Percentiles rank a stretch among this genome's conserved stretches.
Conservation (phyloP, 441 rosid species). For the Corymbia citriodora region DNA sequence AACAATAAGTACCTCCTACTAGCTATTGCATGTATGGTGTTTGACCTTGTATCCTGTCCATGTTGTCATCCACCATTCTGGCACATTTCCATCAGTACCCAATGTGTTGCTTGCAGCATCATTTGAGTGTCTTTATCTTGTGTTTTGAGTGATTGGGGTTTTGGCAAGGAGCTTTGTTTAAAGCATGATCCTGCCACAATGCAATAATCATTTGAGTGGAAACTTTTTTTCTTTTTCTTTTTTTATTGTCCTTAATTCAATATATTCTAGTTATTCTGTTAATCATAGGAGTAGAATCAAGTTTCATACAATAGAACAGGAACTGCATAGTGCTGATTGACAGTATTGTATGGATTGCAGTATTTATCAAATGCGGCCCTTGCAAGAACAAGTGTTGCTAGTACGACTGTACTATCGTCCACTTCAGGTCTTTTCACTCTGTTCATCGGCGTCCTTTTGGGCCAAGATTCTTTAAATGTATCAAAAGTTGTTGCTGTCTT, state of each 20-base stretch:
- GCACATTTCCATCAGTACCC: background rate
- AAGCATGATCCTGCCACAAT: background rate
- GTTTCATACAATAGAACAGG: background rate
- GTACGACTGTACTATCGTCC: conserved; percentile 93
- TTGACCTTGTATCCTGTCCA: background rate
- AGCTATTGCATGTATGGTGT: background rate
- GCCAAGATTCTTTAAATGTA: conserved; percentile 79
- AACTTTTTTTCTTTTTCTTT: background rate
- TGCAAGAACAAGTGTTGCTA: conserved; percentile 94
- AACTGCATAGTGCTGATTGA: background rate
- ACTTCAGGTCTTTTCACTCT: conserved; percentile 98
- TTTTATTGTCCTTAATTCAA: background rate
- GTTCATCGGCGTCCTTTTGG: conserved; percentile 84
- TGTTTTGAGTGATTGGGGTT: background rate
- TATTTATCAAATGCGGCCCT: conserved; percentile 98
- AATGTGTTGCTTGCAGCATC: background rate
- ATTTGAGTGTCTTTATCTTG: background rate
- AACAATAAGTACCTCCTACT: background rate
- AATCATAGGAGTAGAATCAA: background rate
- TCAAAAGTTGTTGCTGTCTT: conserved; percentile 85
- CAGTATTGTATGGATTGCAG: conserved; percentile 27
- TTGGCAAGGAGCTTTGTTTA: background rate
- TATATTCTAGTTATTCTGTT: background rate
- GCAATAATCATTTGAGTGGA: background rate
- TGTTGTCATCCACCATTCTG: background rate